Base-by-base conservation (phyloP, 2,329 filamentous ascomycete genomes). In the Cladosporium oxysporum region DNA sequence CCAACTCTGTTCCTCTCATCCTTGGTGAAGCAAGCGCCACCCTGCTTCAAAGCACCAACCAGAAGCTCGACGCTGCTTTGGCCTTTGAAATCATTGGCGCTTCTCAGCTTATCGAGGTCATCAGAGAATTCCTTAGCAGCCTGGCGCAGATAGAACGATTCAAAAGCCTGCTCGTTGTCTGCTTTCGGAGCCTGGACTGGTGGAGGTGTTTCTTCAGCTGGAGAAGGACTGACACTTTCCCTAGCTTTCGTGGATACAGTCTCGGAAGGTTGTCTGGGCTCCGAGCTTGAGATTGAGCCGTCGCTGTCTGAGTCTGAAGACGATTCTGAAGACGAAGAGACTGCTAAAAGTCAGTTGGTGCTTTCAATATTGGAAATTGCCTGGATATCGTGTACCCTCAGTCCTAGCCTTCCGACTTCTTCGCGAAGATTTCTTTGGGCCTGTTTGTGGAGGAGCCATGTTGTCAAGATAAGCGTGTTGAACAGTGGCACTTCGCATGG, bases 101-200 rank as follows among this genome's bases (percentile, higher is more conserved):
- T 75, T 69, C 90, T 86, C 68, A 92, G 82, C 76, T 87, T 87
- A 79, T 91, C 88, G 44, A 93, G 83, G 75, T 93, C 91, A 70
- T 92, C 88, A 14, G 88, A 87, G 65, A 93, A 87, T 75, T 93
- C 90, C 60, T 83, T 81, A 0, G 90, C 91, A 6, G 88, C 81
- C 66, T 86, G 87, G 71, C 90, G 87, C 57, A 93, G 84, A 76
- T 92, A 92, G 75, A 87, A 89, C 11, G 87, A 81, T 10, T 84
- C 81, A 77, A 91, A 92, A 35, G 71, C 68, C 62, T 74, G 67
- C 31, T 76, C 71, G 4, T 70, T 62, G 33, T 72, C 68, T 47
- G 60, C 18, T 11, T 70, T 59, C 11, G 62, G 23, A 26, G 60
- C 33, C 14, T 44, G 61, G 6, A 26, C 33, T 23, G 33, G 37